Evolutionary conservation across 1,139 yeast species (phyloP), one percentile per base, ranked within the genome.

Genomic region (Diutina ranongensis): DNA sequence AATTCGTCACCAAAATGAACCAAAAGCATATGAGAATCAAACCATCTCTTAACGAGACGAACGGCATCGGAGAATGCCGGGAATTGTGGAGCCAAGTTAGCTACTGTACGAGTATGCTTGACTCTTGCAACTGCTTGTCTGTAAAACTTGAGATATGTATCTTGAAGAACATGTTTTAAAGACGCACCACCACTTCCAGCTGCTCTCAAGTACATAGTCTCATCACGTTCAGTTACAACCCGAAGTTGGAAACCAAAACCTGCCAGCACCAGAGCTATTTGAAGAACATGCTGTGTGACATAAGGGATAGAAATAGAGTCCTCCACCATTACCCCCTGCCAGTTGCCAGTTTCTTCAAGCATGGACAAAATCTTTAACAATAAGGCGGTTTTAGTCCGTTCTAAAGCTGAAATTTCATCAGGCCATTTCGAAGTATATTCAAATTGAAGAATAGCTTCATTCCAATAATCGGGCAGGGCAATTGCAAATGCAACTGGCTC

Each of bases 341-440:
- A 35, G 40, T 35, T 35, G 8, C 68, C 64, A 2, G 78, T 71
- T 46, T 76, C 75, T 31, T 67, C 61, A 47, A 88, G 54, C 22
- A 68, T 61, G 48, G 85, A 87, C 50, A 77, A 73, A 16, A 89
- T 75, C 54, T 84, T 83, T 45, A 94, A 61, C 54, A 92, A 65
- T 54, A 94, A 86, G 5, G 97, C 98, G 35, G 92, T 75, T 59
- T 94, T 94, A 16, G 95, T 84, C 56, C 83, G 81, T 58, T 92
- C 98, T 48, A 88, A 67, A 1, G 97, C 89, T 34, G 72, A 67
- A 4, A 87, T 60, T 60, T 92, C 96, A 62, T 86, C 95, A 1
- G 99, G 98, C 99, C 98, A 94, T 60, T 80, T 79, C n/a, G 79
- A 72, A 1, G 96, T 84, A 3, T 85, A 70, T 64, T 94, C 98